Evolutionary conservation across 257 asterid species (phyloP), one percentile per base, ranked within the genome.

Genomic region (Jacaranda copaia): DNA sequence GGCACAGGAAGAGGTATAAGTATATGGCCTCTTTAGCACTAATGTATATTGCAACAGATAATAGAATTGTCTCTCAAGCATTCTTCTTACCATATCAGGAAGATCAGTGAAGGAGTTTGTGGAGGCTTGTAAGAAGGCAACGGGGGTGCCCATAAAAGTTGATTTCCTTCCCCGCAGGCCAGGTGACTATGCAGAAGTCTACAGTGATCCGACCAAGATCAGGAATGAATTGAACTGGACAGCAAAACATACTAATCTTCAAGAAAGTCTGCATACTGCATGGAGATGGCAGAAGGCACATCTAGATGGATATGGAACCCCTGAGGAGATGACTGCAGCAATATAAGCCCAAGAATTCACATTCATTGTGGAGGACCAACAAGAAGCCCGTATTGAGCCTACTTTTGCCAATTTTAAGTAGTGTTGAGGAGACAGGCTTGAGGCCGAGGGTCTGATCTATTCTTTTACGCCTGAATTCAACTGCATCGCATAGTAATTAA

Each of bases 231-330:
- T 55, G 32, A 55, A 55, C 18, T 55, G 60, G 60, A 55, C 60
- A 16, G 32, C 60, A 6, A 55, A 55, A 16, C 60, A 55, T 16
- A 55, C 9, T 6, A 20, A 55, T 55, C 60, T 55, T 55, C 60
- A 16, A 55, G 25, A 55, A 7, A 55, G 60, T 16, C 16, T 55
- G 60, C 16, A 16, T 0, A 55, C 10, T 16, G 60, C 60, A 15
- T 55, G 60, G 60, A 55, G 32, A 55, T 55, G 60, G 60, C 60
- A 55, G 60, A 55, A 55, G 18, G 16, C 60, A 15, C 60, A 55
- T 55, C 60, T 16, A 3, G 60, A 55, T 55, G 60, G 60, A 6
- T 55, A 55, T 16, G 60, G 60, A 7, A 4, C n/a, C 2, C 32
- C 8, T 15, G 60, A 55, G 8, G 18, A 2, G 3, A 55, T 15